Evolutionary conservation across 768 basidiomycete species (phyloP).

Genomic region (Rhizopogon salebrosus): DNA sequence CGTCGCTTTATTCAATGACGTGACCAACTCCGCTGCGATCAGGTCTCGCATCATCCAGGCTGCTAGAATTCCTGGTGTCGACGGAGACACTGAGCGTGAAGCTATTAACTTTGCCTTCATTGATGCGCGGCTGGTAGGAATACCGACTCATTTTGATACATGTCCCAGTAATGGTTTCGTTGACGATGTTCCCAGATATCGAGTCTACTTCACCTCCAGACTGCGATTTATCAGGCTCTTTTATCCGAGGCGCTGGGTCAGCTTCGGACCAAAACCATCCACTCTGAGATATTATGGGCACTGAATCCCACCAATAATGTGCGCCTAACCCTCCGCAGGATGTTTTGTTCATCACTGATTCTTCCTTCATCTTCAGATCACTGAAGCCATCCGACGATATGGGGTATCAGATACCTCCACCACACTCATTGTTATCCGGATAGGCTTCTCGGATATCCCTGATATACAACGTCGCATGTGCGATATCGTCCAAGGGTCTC

Average conservation of each 20-base stretch:
- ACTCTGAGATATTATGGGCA: conserved; percentile 87
- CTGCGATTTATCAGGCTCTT: conserved; percentile 80
- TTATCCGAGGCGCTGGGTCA: conserved; percentile 53
- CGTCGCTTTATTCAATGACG: conserved; percentile 60
- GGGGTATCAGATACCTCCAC: conserved; percentile 68
- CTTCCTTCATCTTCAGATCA: conserved; percentile 53
- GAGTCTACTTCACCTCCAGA: conserved; percentile 74
- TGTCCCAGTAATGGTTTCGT: conserved; percentile 1
- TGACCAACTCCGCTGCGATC: conserved; percentile 58
- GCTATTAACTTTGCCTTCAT: conserved; percentile 90
- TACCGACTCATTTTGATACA: conserved; percentile 7
- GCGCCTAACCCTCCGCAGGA: conserved; percentile 10
- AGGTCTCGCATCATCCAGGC: conserved; percentile 68
- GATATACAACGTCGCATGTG: conserved; percentile 52
- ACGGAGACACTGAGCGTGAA: conserved; percentile 65
- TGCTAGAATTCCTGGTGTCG: conserved; percentile 48
- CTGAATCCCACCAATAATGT: conserved; percentile 89
- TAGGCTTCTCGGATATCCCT: conserved; percentile 38
- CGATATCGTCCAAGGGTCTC: conserved; percentile 51
- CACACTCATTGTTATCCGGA: conserved; percentile 67
- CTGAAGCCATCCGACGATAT: conserved; percentile 81
- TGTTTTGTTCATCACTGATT: background rate
- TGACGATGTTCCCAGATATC: conserved; percentile 54
- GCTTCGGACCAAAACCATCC: conserved; percentile 80
- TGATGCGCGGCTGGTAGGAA: conserved; percentile 73